Evolutionary conservation across 1,139 yeast genomes (phyloP), one percentile per base, ranked within the genome.

Genomic region (Suhomyces choctaworum): DNA sequence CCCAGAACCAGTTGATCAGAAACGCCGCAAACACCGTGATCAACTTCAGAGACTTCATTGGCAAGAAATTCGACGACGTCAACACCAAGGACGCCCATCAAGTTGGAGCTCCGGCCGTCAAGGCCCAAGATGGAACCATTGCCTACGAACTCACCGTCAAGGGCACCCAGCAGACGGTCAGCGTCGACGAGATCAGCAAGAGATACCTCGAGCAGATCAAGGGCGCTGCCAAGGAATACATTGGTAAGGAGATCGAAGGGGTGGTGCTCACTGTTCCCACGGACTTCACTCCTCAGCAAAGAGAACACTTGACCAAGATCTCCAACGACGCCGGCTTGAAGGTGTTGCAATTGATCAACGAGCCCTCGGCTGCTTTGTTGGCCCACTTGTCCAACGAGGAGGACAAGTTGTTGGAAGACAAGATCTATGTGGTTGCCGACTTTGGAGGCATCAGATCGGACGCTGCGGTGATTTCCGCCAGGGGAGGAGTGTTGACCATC

Each of bases 391-490:
- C 71, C 32, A 62, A 70, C 28, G 73, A 73, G 40, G 82, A 78
- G 38, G 79, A 76, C 52, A 69, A 72, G 48, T 68, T 80, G 49
- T 59, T 62, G 37, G 68, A 80, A 50, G 97, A 92, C 64, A 86
- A 82, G 66, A 70, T 87, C 41, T 88, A 83, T 52, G 94, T 87
- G 36, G 96, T 94, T 50, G 95, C 95, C 34, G 98, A 92, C 64
- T 86, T 92, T 56, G 99, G 98, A 62, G 97, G 97, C 59, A 77
- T 89, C 51, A 81, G 98, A 68, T 83, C 96, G 26, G 98, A 92
- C 60, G 97, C 92, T 45, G 96, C 98, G 39, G 92, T 94, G 36
- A 73, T 92, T 54, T 80, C 97, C 30, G 87, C 83, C 42, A 83
- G 97, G 72, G 95, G 95, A 45, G 98, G 98, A 54, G 79, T 90